A percentile compares a stretch with the other conserved stretches of the same genome.
These are phyloP conservation scores for Colletotrichum eleusines DNA, from an alignment of 2,329 filamentous ascomycete species.

Conservation along the genomic window DNA sequence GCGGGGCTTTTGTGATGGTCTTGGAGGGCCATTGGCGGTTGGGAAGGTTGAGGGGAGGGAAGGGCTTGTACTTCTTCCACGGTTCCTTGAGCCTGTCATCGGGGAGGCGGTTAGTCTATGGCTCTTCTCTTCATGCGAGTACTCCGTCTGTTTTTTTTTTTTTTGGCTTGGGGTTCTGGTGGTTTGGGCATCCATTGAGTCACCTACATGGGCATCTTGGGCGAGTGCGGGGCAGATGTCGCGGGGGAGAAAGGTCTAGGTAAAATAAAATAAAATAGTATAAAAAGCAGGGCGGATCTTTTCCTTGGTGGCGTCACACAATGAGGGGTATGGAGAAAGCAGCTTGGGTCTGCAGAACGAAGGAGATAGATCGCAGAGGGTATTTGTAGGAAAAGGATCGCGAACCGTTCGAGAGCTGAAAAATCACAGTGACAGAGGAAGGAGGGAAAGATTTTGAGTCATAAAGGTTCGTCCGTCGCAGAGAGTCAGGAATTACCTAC, in stretches of 20 bases:
- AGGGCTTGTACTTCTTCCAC: conserved; percentile 44
- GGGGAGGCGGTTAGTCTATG: neutral
- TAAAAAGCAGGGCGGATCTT: conserved; percentile 20
- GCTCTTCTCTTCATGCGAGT: neutral
- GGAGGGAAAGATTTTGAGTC: conserved; percentile 33
- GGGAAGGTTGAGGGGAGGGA: conserved; percentile 56
- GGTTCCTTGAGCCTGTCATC: conserved; percentile 40
- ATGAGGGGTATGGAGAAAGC: neutral
- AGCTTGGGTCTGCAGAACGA: neutral
- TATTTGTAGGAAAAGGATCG: conserved; percentile 21
- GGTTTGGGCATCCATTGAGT: conserved; percentile 14
- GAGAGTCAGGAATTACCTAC: conserved; percentile 21
- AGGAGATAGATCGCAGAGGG: neutral
- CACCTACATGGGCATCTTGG: conserved; percentile 43
- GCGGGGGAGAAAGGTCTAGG: conserved; percentile 13
- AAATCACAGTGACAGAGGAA: conserved; percentile 7
- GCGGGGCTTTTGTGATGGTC: conserved; percentile 83
- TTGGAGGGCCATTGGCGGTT: conserved; percentile 87
- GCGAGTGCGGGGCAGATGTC: conserved; percentile 33
- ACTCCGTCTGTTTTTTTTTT: neutral
- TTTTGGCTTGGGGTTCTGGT: neutral
- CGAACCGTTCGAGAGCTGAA: conserved; percentile 2
- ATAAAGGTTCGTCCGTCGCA: conserved; percentile 30
- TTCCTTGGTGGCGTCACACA: conserved; percentile 24
- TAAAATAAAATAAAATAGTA: conserved; percentile 1